These are phyloP conservation scores for Plasmodium knowlesi DNA, from an alignment of 169 alveolate genomes.

Conservation along the genomic window DNA sequence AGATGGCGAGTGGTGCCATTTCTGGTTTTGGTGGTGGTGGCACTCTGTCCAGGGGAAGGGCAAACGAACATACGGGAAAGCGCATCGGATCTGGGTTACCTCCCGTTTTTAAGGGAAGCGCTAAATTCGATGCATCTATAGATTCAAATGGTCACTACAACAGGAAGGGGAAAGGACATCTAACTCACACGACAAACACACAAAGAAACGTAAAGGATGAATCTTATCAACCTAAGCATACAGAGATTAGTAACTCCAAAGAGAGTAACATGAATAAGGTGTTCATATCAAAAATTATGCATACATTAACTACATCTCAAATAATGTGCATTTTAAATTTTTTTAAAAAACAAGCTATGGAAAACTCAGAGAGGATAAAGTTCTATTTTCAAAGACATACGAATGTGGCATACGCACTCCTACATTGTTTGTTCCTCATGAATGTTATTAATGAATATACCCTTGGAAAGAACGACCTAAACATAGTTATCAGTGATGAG, in stretches of 20 bases:
- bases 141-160: not conserved
- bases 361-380: slow-evolving; percentile 62
- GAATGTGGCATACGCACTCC: slow-evolving; percentile 76
- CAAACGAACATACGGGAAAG: slow-evolving; percentile 6
- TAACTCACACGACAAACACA: not conserved
- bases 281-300: slow-evolving; percentile 19
- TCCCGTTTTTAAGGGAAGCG: slow-evolving; percentile 6
- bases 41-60: slow-evolving; percentile 1
- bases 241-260: not conserved
- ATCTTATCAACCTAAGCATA: not conserved
- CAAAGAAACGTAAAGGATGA: slow-evolving; percentile 15
- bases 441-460: slow-evolving; percentile 74
- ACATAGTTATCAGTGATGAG: slow-evolving; percentile 12
- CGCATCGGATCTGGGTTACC: not conserved
- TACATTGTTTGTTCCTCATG: slow-evolving; percentile 76
- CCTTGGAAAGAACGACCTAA: not conserved
- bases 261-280: slow-evolving; percentile 16
- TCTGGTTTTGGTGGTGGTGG: slow-evolving; percentile 4
- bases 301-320: slow-evolving; percentile 76
- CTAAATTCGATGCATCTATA: not conserved
- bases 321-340: slow-evolving; percentile 76
- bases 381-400: slow-evolving; percentile 63
- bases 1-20: not conserved
- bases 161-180: not conserved
- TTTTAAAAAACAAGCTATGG: slow-evolving; percentile 73